These are phyloP conservation scores for Phytophthora hibernalis DNA, from an alignment of 352 stramenopile genomes.

Conservation along the genomic window DNA sequence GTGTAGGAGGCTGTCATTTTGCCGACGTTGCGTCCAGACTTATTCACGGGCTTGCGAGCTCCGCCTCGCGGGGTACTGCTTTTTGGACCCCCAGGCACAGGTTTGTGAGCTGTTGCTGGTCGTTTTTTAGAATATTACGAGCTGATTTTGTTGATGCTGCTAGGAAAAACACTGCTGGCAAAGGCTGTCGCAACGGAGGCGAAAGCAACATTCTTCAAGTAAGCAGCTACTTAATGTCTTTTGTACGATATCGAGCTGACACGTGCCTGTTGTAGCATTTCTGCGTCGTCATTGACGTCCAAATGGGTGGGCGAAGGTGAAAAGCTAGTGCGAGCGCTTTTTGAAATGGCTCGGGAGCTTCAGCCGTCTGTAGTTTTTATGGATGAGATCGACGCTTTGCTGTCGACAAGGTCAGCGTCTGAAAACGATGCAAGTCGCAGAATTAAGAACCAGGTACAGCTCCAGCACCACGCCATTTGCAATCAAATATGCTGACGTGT, in stretches of 20 bases:
- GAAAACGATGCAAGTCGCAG: constrained; percentile 89
- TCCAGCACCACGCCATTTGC: not conserved
- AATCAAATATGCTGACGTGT: not conserved
- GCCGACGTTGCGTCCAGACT: constrained; percentile 80
- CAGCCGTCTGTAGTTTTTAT: constrained; percentile 91
- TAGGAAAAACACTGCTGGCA: constrained; percentile 84
- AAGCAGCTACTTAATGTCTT: not conserved
- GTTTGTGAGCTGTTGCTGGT: constrained; percentile 15
- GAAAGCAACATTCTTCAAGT: constrained; percentile 89
- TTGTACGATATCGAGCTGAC: constrained; percentile 13
- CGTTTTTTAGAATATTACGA: not conserved
- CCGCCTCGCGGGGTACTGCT: constrained; percentile 78
- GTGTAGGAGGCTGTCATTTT: constrained; percentile 87
- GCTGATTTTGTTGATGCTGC: not conserved
- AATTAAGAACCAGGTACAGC: constrained; percentile 89
- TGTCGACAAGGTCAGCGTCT: constrained; percentile 73
- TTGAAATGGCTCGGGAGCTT: constrained; percentile 89
- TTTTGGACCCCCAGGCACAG: constrained; percentile 85
- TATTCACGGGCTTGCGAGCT: constrained; percentile 81
- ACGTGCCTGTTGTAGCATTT: constrained; percentile 65
- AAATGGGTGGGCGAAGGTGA: constrained; percentile 94
- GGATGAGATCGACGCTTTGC: constrained; percentile 89
- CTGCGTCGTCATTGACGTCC: constrained; percentile 87
- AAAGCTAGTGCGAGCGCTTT: constrained; percentile 95
- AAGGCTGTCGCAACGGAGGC: constrained; percentile 87